Conservation (phyloP, 1,139 yeast genomes). For the Debaryomycetaceae sp. region DNA sequence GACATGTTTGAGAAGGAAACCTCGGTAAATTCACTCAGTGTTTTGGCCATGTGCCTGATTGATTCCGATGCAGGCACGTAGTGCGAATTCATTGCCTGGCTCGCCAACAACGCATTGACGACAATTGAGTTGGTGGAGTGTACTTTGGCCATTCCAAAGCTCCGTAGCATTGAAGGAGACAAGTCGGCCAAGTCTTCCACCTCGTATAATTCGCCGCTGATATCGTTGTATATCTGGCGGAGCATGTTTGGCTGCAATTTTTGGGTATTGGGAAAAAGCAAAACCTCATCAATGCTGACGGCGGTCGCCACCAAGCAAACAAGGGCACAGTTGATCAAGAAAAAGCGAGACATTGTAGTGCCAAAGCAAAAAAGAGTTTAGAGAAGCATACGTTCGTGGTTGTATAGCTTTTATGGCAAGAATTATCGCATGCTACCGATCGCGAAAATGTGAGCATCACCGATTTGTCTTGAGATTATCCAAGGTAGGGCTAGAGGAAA, state of each 20-base stretch:
- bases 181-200: constrained; percentile 14
- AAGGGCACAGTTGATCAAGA: neutral
- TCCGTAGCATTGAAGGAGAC: constrained; percentile 12
- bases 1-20: constrained; percentile 14
- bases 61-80: constrained; percentile 7
- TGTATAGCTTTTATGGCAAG: no score
- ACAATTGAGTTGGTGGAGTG: constrained; percentile 15
- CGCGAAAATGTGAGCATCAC: no score
- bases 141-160: constrained; percentile 15
- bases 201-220: constrained; percentile 7
- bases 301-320: neutral
- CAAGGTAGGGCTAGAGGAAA: constrained; percentile 22
- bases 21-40: constrained; percentile 11
- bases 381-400: no score
- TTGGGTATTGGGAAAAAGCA: neutral
- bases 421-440: no score
- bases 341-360: no score
- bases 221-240: constrained; percentile 9
- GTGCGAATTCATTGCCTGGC: constrained; percentile 10
- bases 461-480: constrained; percentile 2
- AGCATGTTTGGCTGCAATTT: constrained; percentile 5
- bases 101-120: constrained; percentile 13
- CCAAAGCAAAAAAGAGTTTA: no score
- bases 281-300: neutral
- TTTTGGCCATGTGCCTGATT: constrained; percentile 6